Base-by-base conservation (phyloP, 2,329 filamentous ascomycete genomes). In the Davidsoniella virescens region DNA sequence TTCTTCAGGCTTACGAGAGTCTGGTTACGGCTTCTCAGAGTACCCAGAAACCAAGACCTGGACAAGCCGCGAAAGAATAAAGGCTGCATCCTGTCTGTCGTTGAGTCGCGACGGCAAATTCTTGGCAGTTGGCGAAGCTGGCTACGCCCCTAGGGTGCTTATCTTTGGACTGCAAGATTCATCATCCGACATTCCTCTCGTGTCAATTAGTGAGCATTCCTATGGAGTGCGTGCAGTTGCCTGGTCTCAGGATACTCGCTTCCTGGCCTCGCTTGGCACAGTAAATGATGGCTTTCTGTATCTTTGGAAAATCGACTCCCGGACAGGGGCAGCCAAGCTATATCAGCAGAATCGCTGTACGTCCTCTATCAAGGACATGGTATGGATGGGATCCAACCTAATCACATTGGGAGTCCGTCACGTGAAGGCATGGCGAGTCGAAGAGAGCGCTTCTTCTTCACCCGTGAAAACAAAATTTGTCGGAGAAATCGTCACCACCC, bases 261-360 rank as follows among this genome's bases (percentile, higher is more conserved):
- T 83, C 63, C 73, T 98, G 33, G 92, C 92, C 2, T 94, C 87
- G 17, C 71, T 98, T 10, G 92, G 92, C 25, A 78, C 83, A 16
- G 76, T 84, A 50, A 95, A 95, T 61, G 92, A 98, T 64, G 90
- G 90, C 1, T 96, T 93, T 61, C 71, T 98, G 17, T 94, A 90
- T 62, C 73, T 96, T 25, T 96, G 90, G 88, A 78, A 73, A 57
- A 76, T 95, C 56, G 87, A 93, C 59, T 67, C 82, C n/a, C 82
- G 80, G 45, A 92, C 78, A 8, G 90, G 88, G 16, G 75, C 82
- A 17, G 82, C 87, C 2, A 87, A 73, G 57, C 69, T 96, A 33
- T 75, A 90, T 72, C 62, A 94, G 75, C 71, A 96, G 58, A 79
- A 96, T 64, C 86, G 92, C 62, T 96, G 92, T 65, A 96, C 88